Evolutionary conservation across 805 yeast species (phyloP).

Genomic region (Cyberlindnera mississippiensis): DNA sequence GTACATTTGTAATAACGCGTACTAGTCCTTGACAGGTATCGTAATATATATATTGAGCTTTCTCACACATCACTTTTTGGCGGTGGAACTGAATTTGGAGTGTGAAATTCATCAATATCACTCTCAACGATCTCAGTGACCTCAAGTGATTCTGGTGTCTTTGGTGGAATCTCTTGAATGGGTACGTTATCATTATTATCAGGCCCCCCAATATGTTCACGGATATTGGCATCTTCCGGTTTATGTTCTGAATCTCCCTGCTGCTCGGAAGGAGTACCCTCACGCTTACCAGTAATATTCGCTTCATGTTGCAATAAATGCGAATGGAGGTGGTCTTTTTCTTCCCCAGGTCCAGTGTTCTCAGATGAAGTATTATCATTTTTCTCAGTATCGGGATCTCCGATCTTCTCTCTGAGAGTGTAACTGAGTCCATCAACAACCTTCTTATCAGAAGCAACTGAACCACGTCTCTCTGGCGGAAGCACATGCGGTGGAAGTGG

Average conservation of each 20-base stretch:
- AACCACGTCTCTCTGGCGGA: background rate
- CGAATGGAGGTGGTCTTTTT: too few species aligned
- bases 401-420: background rate
- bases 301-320: too few species aligned
- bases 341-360: too few species aligned
- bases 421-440: conserved; percentile 1
- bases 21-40: too few species aligned
- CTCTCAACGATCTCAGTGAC: background rate
- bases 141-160: background rate
- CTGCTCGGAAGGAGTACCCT: too few species aligned
- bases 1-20: too few species aligned
- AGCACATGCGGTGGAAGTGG: conserved; percentile 2
- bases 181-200: background rate
- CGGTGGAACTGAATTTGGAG: conserved; percentile 4
- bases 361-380: background rate
- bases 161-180: background rate
- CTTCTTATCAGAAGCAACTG: conserved; percentile 1
- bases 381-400: background rate
- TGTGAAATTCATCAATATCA: conserved; percentile 16
- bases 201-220: too few species aligned
- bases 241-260: too few species aligned
- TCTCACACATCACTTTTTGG: background rate
- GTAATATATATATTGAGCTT: too few species aligned
- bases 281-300: too few species aligned
- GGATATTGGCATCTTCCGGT: too few species aligned